Evolutionary conservation across 2,329 filamentous ascomycete genomes (phyloP).

Genomic region (Cercospora beticola): DNA sequence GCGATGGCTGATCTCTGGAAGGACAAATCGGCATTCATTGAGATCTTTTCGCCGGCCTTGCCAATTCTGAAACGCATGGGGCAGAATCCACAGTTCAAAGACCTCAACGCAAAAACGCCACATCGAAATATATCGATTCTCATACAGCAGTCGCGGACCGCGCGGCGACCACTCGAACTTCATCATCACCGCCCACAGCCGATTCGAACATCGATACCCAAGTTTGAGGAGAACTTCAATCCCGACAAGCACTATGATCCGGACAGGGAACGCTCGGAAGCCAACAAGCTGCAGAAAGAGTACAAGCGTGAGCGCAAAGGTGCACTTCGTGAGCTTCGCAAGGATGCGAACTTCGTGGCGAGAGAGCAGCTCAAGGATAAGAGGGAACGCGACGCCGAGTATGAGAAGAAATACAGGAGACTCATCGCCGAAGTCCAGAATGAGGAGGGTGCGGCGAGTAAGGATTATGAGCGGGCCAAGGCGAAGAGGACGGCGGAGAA

Average conservation of each 20-base stretch:
- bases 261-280: conserved; percentile 82
- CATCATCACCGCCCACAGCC: conserved; percentile 86
- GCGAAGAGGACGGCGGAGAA: conserved; percentile 22
- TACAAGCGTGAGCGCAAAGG: conserved; percentile 96
- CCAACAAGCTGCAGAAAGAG: conserved; percentile 80
- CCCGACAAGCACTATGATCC: conserved; percentile 97
- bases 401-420: conserved; percentile 94
- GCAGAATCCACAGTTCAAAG: conserved; percentile 30
- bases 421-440: conserved; percentile 87
- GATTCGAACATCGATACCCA: conserved; percentile 84
- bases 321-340: conserved; percentile 87
- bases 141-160: conserved; percentile 61
- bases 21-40: conserved; percentile 69
- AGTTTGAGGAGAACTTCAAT: conserved; percentile 94
- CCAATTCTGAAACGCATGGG: conserved; percentile 12
- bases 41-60: conserved; percentile 68
- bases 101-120: conserved; percentile 44
- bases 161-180: conserved; percentile 76
- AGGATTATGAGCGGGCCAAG: conserved; percentile 25
- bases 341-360: conserved; percentile 92
- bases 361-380: conserved; percentile 87
- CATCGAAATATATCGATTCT: conserved; percentile 63
- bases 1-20: conserved; percentile 72
- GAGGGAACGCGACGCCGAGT: conserved; percentile 87
- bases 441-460: conserved; percentile 23